Evolutionary conservation across 768 basidiomycete genomes (phyloP).

Genomic region (Lentinula lateritia): DNA sequence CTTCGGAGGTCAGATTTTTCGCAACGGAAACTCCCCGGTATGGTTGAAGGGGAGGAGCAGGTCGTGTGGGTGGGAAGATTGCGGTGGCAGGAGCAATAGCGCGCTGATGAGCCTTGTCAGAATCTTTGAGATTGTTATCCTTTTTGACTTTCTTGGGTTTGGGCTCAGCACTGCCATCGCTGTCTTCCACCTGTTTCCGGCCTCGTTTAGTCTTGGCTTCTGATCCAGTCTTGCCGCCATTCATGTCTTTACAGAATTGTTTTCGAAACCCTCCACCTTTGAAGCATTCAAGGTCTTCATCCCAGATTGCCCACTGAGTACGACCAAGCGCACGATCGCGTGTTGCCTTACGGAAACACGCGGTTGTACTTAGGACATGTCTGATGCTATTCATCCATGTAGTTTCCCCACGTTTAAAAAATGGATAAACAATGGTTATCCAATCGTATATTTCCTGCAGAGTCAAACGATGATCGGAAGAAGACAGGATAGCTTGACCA

Average conservation of each 20-base stretch:
- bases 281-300: constrained; percentile 80
- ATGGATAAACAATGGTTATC: constrained; percentile 91
- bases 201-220: constrained; percentile 23
- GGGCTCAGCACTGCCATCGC: constrained; percentile 30
- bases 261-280: constrained; percentile 78
- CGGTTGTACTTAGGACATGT: constrained; percentile 92
- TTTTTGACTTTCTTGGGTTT: constrained; percentile 46
- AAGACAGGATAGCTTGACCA: constrained; percentile 89
- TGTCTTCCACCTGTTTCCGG: constrained; percentile 21
- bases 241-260: constrained; percentile 46
- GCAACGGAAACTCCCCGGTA: constrained; percentile 45
- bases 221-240: constrained; percentile 27
- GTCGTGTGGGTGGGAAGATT: constrained; percentile 47
- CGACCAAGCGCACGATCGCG: constrained; percentile 75
- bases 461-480: constrained; percentile 76
- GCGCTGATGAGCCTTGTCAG: constrained; percentile 7
- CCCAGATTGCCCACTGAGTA: constrained; percentile 84
- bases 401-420: constrained; percentile 86
- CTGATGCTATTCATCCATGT: constrained; percentile 99
- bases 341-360: constrained; percentile 82
- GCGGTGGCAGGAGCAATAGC: constrained; percentile 19
- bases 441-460: constrained; percentile 95
- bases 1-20: constrained; percentile 44
- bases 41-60: constrained; percentile 64
- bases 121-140: constrained; percentile 15